Evolutionary conservation across 805 yeast species (phyloP).

Genomic region (Metschnikowia kofuensis): DNA sequence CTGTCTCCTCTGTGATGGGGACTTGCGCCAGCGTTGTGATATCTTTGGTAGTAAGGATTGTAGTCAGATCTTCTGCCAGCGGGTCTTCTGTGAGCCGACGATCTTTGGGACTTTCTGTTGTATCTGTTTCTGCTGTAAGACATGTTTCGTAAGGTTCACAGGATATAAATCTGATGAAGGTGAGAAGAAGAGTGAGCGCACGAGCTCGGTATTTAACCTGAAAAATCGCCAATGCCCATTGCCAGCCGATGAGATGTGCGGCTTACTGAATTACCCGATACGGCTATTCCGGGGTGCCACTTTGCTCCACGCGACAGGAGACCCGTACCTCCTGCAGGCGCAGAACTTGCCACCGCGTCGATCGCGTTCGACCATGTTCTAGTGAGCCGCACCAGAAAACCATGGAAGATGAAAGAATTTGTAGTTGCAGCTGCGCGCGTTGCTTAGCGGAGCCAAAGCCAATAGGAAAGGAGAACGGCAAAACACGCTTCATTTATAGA

Average conservation of each 20-base stretch:
- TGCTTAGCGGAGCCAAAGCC: not conserved
- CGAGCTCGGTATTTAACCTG: slow-evolving; percentile 8
- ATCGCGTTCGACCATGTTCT: slow-evolving; percentile 6
- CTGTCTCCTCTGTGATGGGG: not conserved
- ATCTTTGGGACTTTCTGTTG: slow-evolving; percentile 23
- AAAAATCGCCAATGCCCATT: slow-evolving; percentile 1
- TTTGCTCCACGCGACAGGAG: not conserved
- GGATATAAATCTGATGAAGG: not conserved
- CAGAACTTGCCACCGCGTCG: slow-evolving; percentile 3
- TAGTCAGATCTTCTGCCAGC: slow-evolving; percentile 2
- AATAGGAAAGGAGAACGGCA: not conserved
- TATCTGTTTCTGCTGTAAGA: slow-evolving; percentile 21
- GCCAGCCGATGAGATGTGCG: slow-evolving; percentile 20
- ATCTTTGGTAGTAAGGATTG: slow-evolving; percentile 4
- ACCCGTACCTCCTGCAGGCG: slow-evolving; percentile 3
- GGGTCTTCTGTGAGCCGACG: slow-evolving; percentile 12
- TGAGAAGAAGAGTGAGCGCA: not conserved
- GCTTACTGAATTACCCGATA: slow-evolving; percentile 10
- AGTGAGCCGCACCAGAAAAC: not conserved
- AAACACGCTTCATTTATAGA: slow-evolving; percentile 2
- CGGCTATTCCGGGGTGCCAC: slow-evolving; percentile 3
- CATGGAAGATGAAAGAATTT: slow-evolving; percentile 3
- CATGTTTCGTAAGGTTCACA: slow-evolving; percentile 6
- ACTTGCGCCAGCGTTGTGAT: slow-evolving; percentile 4
- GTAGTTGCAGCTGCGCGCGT: not conserved